A percentile compares a stretch with the other conserved stretches of the same genome.
Conservation (phyloP, 2,329 filamentous ascomycete species). For the Botrytis cinerea region DNA sequence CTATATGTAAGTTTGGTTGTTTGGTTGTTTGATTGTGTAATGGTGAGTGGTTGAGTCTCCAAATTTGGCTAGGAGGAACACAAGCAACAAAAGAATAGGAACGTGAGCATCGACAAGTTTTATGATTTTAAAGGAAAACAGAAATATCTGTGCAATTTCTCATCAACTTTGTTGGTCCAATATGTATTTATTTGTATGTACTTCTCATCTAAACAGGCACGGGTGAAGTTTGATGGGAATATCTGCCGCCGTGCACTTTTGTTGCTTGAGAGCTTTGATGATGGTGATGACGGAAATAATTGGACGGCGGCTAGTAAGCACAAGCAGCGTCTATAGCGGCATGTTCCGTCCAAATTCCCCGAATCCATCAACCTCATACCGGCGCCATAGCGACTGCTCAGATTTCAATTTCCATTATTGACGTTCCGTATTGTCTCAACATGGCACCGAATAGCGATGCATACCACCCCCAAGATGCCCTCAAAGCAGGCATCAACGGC, state of each 20-base stretch:
- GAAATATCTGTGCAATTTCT: slow-evolving; percentile 1
- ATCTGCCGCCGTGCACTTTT: slow-evolving; percentile 3
- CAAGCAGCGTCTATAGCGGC: slow-evolving; percentile 17
- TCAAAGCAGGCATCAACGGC: slow-evolving; percentile 66
- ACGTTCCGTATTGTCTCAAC: slow-evolving; percentile 33
- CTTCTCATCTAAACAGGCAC: slow-evolving; percentile 13
- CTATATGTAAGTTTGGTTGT: not conserved
- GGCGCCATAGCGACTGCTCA: slow-evolving; percentile 26
- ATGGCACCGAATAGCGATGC: slow-evolving; percentile 54
- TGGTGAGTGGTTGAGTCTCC: slow-evolving; percentile 5
- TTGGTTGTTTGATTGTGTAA: slow-evolving; percentile 14
- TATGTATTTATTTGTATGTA: slow-evolving; percentile 11
- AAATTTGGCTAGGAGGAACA: slow-evolving; percentile 1
- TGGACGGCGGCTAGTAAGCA: slow-evolving; percentile 9
- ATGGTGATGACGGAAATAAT: slow-evolving; percentile 17
- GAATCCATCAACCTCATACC: slow-evolving; percentile 16
- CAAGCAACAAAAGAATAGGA: slow-evolving; percentile 18
- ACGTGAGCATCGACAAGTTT: slow-evolving; percentile 2
- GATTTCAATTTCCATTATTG: not conserved
- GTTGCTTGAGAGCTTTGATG: slow-evolving; percentile 8
- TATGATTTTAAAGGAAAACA: not conserved
- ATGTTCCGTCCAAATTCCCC: slow-evolving; percentile 21
- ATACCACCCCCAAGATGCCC: slow-evolving; percentile 75
- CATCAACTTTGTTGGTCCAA: not conserved
- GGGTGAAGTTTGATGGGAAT: slow-evolving; percentile 1